A percentile compares a stretch with the other conserved stretches of the same genome.
These are phyloP conservation scores for Auriscalpium vulgare DNA, from an alignment of 768 basidiomycete species.

Conservation along the genomic window DNA sequence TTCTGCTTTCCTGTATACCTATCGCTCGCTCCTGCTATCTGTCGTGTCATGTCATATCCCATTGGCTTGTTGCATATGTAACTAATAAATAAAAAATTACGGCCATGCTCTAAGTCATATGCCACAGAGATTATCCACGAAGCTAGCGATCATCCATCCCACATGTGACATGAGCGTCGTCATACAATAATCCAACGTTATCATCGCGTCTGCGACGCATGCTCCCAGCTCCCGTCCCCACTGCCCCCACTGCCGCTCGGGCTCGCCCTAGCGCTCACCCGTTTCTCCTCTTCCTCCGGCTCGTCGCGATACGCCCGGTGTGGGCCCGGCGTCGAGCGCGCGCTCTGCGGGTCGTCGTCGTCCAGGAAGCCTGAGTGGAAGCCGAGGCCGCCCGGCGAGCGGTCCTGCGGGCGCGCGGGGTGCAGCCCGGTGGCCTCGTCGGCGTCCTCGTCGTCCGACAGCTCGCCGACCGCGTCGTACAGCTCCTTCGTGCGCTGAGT, in stretches of 20 bases:
- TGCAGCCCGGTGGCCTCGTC: conserved; percentile 66
- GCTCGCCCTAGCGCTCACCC: conserved; percentile 12
- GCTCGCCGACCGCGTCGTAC: conserved; percentile 94
- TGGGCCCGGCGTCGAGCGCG: conserved; percentile 16
- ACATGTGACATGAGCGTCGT: no score
- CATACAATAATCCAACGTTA: conserved; percentile 5
- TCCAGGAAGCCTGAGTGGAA: conserved; percentile 81
- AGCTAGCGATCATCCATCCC: no score
- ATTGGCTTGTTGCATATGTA: not conserved
- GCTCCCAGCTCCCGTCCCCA: conserved; percentile 71
- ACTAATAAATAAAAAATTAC: no score
- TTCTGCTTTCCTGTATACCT: no score
- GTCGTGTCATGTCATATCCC: conserved; percentile 1
- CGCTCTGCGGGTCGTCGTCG: conserved; percentile 53
- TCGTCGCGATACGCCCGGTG: conserved; percentile 44
- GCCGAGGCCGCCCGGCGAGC: conserved; percentile 32
- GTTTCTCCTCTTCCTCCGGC: conserved; percentile 26
- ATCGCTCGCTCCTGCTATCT: not conserved
- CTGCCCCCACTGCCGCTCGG: conserved; percentile 39
- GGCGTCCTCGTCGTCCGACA: conserved; percentile 72
- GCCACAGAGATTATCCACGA: no score
- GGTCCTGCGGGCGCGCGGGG: conserved; percentile 25
- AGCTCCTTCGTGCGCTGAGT: conserved; percentile 64
- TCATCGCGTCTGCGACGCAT: conserved; percentile 41
- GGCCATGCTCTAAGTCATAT: no score